phyloP scores from a whole-genome alignment of 108 stramenopile genomes.

The Nitzschia sp. region DNA sequence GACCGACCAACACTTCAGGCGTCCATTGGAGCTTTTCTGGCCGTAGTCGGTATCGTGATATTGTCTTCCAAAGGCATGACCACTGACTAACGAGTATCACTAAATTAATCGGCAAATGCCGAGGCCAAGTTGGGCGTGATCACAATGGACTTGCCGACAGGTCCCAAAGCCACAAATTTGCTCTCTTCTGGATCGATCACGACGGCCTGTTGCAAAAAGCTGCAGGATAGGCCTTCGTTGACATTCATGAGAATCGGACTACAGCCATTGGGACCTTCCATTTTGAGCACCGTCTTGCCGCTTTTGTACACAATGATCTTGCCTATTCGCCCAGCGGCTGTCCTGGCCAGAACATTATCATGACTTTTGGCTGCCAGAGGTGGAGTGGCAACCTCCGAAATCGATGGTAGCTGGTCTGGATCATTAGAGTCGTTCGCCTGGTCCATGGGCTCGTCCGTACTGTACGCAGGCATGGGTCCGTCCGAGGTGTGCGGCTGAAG shows the following conservation, averaged over 20 bases:
- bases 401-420: constrained; percentile 1
- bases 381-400: constrained; percentile 42
- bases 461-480: constrained; percentile 8
- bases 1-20: constrained; percentile 43
- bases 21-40: constrained; percentile 52
- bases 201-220: constrained; percentile 84
- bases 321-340: constrained; percentile 70
- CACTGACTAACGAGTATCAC: neutral
- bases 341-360: constrained; percentile 66
- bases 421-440: neutral
- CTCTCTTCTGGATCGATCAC: constrained; percentile 61
- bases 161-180: constrained; percentile 62
- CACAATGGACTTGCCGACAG: constrained; percentile 75
- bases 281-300: constrained; percentile 74
- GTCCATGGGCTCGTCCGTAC: constrained; percentile 13
- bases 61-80: constrained; percentile 49
- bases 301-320: constrained; percentile 80
- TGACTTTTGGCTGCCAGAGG: constrained; percentile 37
- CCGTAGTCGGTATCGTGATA: constrained; percentile 66
- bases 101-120: neutral
- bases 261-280: constrained; percentile 59
- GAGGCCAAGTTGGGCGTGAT: constrained; percentile 54
- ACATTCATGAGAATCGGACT: constrained; percentile 73
- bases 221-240: constrained; percentile 78
- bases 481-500: constrained; percentile 12